phyloP scores from a whole-genome alignment of 1,139 yeast genomes.

The Blastobotrys persicus region DNA sequence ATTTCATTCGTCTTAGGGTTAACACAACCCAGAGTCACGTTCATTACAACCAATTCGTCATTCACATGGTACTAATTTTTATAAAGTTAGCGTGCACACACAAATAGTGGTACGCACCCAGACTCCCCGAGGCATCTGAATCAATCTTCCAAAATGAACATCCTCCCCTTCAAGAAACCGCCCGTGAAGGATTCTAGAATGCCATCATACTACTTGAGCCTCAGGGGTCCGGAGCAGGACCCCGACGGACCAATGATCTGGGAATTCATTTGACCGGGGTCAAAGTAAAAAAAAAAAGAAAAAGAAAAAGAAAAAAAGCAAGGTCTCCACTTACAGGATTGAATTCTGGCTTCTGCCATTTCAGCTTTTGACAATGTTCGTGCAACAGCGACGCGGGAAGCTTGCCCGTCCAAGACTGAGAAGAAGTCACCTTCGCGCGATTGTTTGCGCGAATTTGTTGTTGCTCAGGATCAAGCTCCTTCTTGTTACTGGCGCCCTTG shows the following conservation, averaged over 20 bases:
- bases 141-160: not conserved
- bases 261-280: not conserved
- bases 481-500: not conserved
- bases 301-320: not conserved
- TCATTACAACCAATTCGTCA: conserved; percentile 57
- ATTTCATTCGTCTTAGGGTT: conserved; percentile 78
- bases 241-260: not conserved
- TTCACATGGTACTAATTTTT: conserved; percentile 38
- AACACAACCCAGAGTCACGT: conserved; percentile 59
- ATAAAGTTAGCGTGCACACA: not conserved
- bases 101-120: not conserved
- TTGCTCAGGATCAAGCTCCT: conserved; percentile 2
- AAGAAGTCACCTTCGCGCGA: conserved; percentile 49
- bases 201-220: not conserved
- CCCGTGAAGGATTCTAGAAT: not conserved
- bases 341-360: conserved; percentile 84
- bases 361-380: conserved; percentile 83
- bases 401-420: conserved; percentile 89
- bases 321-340: conserved; percentile 53
- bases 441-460: not conserved
- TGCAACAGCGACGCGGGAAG: conserved; percentile 82
- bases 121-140: not conserved
- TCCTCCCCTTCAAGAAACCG: not conserved
- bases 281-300: not conserved
- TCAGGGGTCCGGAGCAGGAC: not conserved